These are phyloP conservation scores for Yueomyces sinensis DNA, from an alignment of 805 yeast species.

Conservation along the genomic window DNA sequence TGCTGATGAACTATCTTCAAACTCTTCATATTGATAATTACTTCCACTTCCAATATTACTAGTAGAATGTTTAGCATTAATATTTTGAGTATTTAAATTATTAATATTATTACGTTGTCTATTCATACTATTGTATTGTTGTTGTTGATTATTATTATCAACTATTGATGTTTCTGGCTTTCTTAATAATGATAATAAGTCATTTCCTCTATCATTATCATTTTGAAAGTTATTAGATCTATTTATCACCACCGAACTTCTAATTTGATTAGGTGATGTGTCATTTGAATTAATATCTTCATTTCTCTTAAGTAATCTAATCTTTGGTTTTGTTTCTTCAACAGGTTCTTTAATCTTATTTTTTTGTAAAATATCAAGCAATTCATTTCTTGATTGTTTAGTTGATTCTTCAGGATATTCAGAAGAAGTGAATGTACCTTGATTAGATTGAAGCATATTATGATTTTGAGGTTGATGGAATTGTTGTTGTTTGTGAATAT, in stretches of 20 bases:
- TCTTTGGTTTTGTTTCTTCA: neutral
- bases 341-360: neutral
- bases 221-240: neutral
- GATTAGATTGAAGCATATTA: no score
- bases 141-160: neutral
- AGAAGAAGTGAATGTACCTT: neutral
- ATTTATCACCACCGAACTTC: no score
- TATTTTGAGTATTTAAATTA: neutral
- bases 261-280: constrained; percentile 1
- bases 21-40: constrained; percentile 17
- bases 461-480: no score
- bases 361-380: constrained; percentile 1
- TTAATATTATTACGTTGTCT: neutral
- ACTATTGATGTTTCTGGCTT: neutral
- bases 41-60: no score
- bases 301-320: neutral
- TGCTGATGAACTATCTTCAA: constrained; percentile 18
- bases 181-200: constrained; percentile 7
- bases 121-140: neutral
- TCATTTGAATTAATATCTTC: constrained; percentile 2
- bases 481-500: constrained; percentile 5
- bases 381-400: constrained; percentile 13
- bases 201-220: constrained; percentile 3
- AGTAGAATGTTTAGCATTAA: neutral
- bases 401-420: neutral